Percentiles rank a stretch among this genome's conserved stretches.
These are phyloP conservation scores for Talaromyces atroroseus DNA, from an alignment of 2,329 filamentous ascomycete species.

Conservation along the genomic window DNA sequence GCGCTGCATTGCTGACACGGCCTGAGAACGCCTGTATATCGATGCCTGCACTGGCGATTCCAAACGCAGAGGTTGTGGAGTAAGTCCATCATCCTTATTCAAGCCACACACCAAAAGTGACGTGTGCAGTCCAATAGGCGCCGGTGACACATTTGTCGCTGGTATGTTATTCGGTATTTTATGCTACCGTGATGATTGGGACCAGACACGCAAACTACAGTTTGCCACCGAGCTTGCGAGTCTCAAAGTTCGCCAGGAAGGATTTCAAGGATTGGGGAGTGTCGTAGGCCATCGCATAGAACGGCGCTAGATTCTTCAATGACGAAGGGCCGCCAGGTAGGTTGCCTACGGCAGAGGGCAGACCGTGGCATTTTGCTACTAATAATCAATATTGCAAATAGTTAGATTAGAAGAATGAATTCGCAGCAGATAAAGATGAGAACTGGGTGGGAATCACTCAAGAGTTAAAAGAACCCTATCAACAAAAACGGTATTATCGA, in stretches of 20 bases:
- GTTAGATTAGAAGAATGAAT: background rate
- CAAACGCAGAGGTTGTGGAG: slow-evolving; percentile 51
- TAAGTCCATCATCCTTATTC: slow-evolving; percentile 39
- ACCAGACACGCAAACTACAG: slow-evolving; percentile 43
- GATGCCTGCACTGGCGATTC: slow-evolving; percentile 39
- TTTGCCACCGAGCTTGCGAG: slow-evolving; percentile 65
- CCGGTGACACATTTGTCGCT: slow-evolving; percentile 71
- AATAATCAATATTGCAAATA: background rate
- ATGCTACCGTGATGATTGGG: slow-evolving; percentile 48
- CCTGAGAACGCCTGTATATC: slow-evolving; percentile 32
- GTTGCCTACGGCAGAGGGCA: background rate
- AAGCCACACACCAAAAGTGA: slow-evolving; percentile 15
- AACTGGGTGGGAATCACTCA: background rate
- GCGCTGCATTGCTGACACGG: slow-evolving; percentile 45
- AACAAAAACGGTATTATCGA: background rate
- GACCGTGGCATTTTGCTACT: background rate
- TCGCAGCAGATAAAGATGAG: background rate
- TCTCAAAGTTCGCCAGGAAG: slow-evolving; percentile 61
- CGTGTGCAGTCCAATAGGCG: slow-evolving; percentile 58
- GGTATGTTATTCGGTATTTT: slow-evolving; percentile 61
- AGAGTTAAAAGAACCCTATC: background rate
- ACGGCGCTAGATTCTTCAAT: background rate
- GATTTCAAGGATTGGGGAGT: slow-evolving; percentile 52
- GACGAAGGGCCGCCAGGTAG: background rate
- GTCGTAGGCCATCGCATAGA: slow-evolving; percentile 1